Evolutionary conservation across 2,329 filamentous ascomycete genomes (phyloP).

Genomic region (Sphaerulina vaccinii): DNA sequence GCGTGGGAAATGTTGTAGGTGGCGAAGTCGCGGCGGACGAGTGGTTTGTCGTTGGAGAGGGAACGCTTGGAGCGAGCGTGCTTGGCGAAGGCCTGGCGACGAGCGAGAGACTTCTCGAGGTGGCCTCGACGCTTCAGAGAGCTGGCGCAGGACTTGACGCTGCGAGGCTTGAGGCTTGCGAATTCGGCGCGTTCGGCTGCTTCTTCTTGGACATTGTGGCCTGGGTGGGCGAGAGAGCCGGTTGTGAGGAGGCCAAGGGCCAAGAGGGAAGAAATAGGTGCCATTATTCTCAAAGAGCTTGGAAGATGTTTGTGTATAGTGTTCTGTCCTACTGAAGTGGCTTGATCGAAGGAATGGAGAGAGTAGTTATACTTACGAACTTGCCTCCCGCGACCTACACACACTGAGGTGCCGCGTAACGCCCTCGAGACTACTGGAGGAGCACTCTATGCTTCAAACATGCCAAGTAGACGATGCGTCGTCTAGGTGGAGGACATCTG

Average conservation of each 20-base stretch:
- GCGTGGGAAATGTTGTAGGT: constrained; percentile 29
- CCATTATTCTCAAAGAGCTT: constrained; percentile 13
- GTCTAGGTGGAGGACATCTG: not conserved
- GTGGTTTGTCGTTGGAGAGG: constrained; percentile 18
- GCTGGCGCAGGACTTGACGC: constrained; percentile 25
- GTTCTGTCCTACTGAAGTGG: not conserved
- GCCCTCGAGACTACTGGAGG: not conserved
- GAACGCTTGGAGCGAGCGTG: constrained; percentile 25
- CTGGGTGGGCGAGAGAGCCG: constrained; percentile 28
- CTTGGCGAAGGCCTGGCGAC: constrained; percentile 26
- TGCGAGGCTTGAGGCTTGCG: constrained; percentile 24
- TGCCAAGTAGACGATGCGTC: constrained; percentile 5
- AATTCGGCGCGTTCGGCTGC: constrained; percentile 27
- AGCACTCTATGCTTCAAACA: not conserved
- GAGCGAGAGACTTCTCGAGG: constrained; percentile 22
- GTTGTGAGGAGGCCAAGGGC: constrained; percentile 18
- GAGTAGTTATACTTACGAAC: constrained; percentile 11
- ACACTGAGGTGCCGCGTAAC: constrained; percentile 11
- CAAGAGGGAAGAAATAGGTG: constrained; percentile 19
- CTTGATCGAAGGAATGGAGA: not conserved
- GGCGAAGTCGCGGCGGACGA: constrained; percentile 28
- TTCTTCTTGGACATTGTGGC: constrained; percentile 24
- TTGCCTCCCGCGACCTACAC: not conserved
- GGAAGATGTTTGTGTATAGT: not conserved
- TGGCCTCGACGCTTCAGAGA: constrained; percentile 25